phyloP scores from a whole-genome alignment of 768 basidiomycete genomes.

The Kwoniella dendrophila region DNA sequence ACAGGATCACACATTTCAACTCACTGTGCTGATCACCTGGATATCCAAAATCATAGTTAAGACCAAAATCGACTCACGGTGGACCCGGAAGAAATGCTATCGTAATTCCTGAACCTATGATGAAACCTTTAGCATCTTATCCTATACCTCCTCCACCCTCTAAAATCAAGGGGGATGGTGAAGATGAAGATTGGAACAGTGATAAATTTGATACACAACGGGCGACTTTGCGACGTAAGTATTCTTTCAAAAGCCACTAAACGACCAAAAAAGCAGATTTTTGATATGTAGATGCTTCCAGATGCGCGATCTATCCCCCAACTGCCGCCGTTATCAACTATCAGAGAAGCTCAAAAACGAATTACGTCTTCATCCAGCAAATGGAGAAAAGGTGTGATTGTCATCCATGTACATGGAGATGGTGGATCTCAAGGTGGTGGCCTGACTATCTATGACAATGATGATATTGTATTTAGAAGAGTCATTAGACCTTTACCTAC shows the following conservation, averaged over 20 bases:
- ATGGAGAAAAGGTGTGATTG: conserved; percentile 10
- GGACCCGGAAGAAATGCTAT: conserved; percentile 6
- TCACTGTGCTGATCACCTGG: background rate
- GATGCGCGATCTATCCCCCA: conserved; percentile 22
- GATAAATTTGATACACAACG: conserved; percentile 25
- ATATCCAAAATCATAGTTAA: background rate
- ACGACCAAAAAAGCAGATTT: background rate
- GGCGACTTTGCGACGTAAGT: conserved; percentile 26
- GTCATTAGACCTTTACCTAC: conserved; percentile 1
- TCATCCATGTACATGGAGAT: conserved; percentile 7
- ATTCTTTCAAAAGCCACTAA: background rate
- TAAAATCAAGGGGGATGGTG: background rate
- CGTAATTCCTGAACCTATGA: conserved; percentile 5
- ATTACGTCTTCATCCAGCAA: background rate
- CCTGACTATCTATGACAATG: conserved; percentile 15
- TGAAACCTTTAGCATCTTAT: background rate
- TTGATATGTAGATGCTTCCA: background rate
- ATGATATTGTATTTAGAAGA: background rate
- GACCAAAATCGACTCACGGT: conserved; percentile 14
- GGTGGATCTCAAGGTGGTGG: conserved; percentile 17
- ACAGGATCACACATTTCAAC: background rate
- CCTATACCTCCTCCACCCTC: conserved; percentile 4
- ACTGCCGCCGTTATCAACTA: conserved; percentile 3
- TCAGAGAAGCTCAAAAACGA: background rate
- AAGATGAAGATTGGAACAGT: conserved; percentile 8